Evolutionary conservation across 129 eudicot genomes (phyloP).

Genomic region (Gnaphalium uliginosum): DNA sequence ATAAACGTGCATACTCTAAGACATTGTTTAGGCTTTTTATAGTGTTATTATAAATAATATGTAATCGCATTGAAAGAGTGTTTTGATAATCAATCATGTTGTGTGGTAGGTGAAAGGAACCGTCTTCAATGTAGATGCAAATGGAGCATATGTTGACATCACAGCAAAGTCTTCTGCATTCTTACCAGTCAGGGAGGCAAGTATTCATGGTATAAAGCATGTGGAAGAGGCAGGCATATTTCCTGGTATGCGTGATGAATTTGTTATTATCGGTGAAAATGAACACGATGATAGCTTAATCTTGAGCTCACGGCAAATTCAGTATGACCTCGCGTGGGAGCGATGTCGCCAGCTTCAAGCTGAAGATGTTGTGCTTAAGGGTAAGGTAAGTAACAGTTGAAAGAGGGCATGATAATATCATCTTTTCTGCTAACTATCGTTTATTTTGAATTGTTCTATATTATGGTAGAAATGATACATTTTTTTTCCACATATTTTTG

Average conservation of each 20-base stretch:
- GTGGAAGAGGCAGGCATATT: conserved; percentile 86
- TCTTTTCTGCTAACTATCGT: background rate
- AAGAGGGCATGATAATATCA: background rate
- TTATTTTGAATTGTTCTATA: background rate
- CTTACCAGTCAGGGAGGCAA: conserved; percentile 69
- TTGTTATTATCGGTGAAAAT: conserved; percentile 70
- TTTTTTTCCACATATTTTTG: conserved; percentile 6
- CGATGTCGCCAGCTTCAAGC: conserved; percentile 93
- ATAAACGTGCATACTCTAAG: background rate
- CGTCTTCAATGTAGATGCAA: conserved; percentile 59
- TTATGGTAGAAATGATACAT: background rate
- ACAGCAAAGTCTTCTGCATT: conserved; percentile 84
- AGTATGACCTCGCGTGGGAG: conserved; percentile 94
- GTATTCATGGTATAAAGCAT: conserved; percentile 56
- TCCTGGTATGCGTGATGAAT: conserved; percentile 72
- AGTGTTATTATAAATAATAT: too few relatives aligned
- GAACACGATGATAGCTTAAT: conserved; percentile 71
- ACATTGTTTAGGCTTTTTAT: background rate
- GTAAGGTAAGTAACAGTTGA: conserved; percentile 53
- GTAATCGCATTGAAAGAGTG: background rate
- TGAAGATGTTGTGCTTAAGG: conserved; percentile 83
- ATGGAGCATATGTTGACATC: conserved; percentile 78
- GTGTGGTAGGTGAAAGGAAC: conserved; percentile 74
- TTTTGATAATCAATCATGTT: background rate
- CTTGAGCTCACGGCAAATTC: conserved; percentile 69